Evolutionary conservation across 148 eudicot genomes (phyloP), one percentile per base, ranked within the genome.

Genomic region (Oxyria digyna): DNA sequence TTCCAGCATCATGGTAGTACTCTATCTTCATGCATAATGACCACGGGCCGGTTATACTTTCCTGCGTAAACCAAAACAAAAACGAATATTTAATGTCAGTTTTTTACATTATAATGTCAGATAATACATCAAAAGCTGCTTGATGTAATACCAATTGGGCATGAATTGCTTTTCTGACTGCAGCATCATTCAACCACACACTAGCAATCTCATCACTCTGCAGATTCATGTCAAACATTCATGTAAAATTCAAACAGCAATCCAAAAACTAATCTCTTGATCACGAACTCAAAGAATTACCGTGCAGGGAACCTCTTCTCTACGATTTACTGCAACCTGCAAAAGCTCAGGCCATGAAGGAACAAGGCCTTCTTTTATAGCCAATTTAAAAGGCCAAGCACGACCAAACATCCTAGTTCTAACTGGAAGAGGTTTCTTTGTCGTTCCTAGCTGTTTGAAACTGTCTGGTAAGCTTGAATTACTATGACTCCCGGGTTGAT

Each of bases 381-480:
- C 72, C 67, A 77, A 37, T 52, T 72, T 69, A 27, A 64, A 72
- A 3, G 85, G 85, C 85, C 85, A 82, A 38, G 85, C 85, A 0
- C 85, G 78, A 10, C 85, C 85, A 26, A 71, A 79, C 73, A 82
- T 71, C n/a, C 85, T 72, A 15, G 77, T 82, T 55, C 85, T 79
- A 12, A 82, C 80, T 0, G 76, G 76, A 54, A 79, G 74, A 24
- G 72, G 72, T 70, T 42, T 76, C 35, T 76, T 75, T 3, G 85
- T 82, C 18, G 32, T 71, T 24, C 85, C 85, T 43, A 81, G 69
- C 54, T 77, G 45, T 63, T 72, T 74, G 72, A 81, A 54, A 57
- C 52, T 69, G 23, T 59, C 29, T 32, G 68, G 70, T 10, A 42
- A 66, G 45, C 9, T 37, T 17, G 65, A 37, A 23, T 46, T 41